Conservation (phyloP, 495 filamentous ascomycete genomes). For the Podospora appendiculata region DNA sequence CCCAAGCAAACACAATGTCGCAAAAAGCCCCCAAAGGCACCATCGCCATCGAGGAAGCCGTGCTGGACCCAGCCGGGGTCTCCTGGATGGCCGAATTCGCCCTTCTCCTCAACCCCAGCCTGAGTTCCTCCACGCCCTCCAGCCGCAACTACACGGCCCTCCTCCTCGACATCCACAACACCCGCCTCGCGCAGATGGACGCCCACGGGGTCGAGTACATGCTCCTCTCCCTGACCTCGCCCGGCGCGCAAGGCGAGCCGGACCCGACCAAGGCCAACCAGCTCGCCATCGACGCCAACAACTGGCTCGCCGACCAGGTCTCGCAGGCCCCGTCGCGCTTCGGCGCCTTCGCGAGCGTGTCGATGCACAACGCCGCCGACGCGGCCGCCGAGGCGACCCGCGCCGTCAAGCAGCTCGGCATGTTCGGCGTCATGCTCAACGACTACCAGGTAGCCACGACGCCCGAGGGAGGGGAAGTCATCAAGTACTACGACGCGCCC, state of each 20-base stretch:
- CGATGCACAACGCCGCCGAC: conserved; percentile 37
- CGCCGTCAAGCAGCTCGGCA: conserved; percentile 46
- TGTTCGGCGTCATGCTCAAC: conserved; percentile 53
- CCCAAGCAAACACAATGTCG: background rate
- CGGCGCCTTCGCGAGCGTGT: conserved; percentile 44
- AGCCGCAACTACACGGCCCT: conserved; percentile 6
- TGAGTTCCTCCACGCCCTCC: conserved; percentile 1
- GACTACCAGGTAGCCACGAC: conserved; percentile 34
- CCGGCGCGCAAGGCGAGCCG: conserved; percentile 51
- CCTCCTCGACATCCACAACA: conserved; percentile 35
- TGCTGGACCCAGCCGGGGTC: conserved; percentile 39
- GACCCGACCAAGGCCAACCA: conserved; percentile 24
- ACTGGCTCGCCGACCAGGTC: conserved; percentile 48
- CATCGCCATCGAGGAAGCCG: conserved; percentile 49
- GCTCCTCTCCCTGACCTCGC: conserved; percentile 48
- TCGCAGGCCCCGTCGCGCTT: conserved; percentile 44
- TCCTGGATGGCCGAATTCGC: conserved; percentile 20
- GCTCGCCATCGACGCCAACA: conserved; percentile 43
- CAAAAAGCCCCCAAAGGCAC: conserved; percentile 41
- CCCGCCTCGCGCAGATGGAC: conserved; percentile 46
- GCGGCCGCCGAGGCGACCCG: conserved; percentile 48
- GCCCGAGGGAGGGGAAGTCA: conserved; percentile 33
- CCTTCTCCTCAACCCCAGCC: conserved; percentile 20
- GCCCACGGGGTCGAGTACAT: conserved; percentile 54
- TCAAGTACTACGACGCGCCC: conserved; percentile 52